phyloP scores from a whole-genome alignment of 202 grass and related monocot genomes.

The Dendrocalamus latiflorus region DNA sequence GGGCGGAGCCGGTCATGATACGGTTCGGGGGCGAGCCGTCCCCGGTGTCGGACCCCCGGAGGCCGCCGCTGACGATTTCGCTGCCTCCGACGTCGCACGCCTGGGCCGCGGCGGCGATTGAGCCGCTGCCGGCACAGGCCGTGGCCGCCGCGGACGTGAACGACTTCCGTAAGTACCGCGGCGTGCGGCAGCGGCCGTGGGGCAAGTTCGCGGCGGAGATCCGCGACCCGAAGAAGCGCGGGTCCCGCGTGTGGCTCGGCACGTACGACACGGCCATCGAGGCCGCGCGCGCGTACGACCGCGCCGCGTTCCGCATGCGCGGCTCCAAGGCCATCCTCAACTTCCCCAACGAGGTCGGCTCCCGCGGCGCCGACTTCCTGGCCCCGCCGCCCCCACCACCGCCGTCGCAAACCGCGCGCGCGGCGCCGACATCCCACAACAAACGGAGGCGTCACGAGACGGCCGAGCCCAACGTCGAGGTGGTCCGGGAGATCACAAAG shows the following conservation, averaged over 20 bases:
- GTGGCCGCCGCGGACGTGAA: background rate
- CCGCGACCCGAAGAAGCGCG: slow-evolving; percentile 78
- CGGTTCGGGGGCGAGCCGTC: too few relatives aligned
- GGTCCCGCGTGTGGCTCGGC: slow-evolving; percentile 92
- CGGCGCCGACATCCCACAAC: background rate
- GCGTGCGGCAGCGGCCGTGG: slow-evolving; percentile 95
- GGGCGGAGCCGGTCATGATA: too few relatives aligned
- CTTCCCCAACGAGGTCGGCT: slow-evolving; percentile 93
- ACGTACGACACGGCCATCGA: slow-evolving; percentile 92
- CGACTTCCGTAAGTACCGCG: slow-evolving; percentile 76
- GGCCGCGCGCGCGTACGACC: slow-evolving; percentile 83
- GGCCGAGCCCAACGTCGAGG: background rate
- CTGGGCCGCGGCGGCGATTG: background rate
- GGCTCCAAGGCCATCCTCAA: slow-evolving; percentile 93
- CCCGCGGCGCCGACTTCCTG: slow-evolving; percentile 23
- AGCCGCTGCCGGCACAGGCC: background rate
- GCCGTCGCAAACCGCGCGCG: background rate
- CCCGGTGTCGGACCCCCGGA: too few relatives aligned
- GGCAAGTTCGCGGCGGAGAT: slow-evolving; percentile 99
- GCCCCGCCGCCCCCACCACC: background rate
- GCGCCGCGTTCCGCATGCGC: slow-evolving; percentile 85
- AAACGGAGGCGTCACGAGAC: slow-evolving; percentile 30
- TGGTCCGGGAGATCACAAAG: slow-evolving; percentile 8
- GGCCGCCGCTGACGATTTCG: too few relatives aligned
- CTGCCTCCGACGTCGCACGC: too few relatives aligned